A percentile compares a stretch with the other conserved stretches of the same genome.
phyloP scores from a whole-genome alignment of 225 moss, liverwort and hornwort genomes.

The Lunularia cruciata region DNA sequence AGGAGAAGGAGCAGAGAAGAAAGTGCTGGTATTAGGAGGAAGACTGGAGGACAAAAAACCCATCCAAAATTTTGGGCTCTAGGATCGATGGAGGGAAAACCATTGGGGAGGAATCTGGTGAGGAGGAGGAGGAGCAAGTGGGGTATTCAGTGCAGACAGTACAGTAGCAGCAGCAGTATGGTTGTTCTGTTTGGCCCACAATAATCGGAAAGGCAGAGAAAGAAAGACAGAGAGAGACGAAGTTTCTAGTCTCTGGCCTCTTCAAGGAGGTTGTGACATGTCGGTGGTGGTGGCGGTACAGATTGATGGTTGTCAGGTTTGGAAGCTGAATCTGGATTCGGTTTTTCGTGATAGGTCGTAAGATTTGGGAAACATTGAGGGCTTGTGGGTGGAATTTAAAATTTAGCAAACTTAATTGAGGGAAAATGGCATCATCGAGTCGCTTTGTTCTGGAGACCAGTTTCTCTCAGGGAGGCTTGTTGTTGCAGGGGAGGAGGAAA shows the following conservation, averaged over 20 bases:
- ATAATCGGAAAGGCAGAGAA: neutral
- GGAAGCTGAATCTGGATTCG: neutral
- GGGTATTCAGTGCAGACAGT: neutral
- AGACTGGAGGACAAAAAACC: no score
- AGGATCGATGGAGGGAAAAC: neutral
- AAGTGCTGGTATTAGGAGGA: no score
- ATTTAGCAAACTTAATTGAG: no score
- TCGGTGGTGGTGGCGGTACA: no score
- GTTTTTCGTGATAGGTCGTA: no score
- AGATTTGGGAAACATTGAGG: no score
- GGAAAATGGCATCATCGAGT: slow-evolving; percentile 10
- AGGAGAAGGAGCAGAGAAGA: no score
- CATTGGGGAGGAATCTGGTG: neutral
- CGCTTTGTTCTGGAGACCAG: slow-evolving; percentile 7
- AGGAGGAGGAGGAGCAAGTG: neutral
- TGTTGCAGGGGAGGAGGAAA: slow-evolving; percentile 1
- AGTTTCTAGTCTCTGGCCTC: neutral
- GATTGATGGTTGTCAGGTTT: neutral
- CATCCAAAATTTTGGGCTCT: neutral
- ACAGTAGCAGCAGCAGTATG: slow-evolving; percentile 3
- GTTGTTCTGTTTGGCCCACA: neutral
- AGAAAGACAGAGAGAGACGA: no score
- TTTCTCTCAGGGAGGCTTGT: neutral
- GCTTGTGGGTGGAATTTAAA: no score
- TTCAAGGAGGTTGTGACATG: neutral